Conservation (phyloP, 805 yeast genomes). For the Soucietia sequanensis region DNA sequence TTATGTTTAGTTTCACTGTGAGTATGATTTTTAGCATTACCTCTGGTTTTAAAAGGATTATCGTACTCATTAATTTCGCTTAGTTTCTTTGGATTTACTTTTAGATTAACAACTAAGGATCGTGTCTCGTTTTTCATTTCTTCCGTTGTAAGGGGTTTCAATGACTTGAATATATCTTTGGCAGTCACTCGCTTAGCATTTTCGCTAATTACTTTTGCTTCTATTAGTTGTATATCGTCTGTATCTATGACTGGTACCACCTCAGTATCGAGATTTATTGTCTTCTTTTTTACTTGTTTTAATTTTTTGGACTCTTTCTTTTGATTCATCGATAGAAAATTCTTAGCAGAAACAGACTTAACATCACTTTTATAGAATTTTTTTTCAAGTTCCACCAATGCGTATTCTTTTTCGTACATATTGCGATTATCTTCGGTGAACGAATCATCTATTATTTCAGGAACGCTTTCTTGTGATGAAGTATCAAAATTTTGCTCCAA, state of each 20-base stretch:
- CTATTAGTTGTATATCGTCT: constrained; percentile 9
- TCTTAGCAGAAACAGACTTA: constrained; percentile 16
- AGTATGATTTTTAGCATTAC: constrained; percentile 10
- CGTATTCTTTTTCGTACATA: constrained; percentile 12
- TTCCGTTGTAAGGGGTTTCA: too few relatives aligned
- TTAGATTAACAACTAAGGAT: constrained; percentile 18
- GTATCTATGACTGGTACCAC: neutral
- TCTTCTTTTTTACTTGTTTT: too few relatives aligned
- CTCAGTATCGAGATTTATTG: constrained; percentile 4
- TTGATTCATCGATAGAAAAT: constrained; percentile 12
- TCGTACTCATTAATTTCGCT: constrained; percentile 27
- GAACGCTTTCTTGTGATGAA: too few relatives aligned
- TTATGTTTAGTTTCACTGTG: constrained; percentile 5
- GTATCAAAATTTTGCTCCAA: too few relatives aligned
- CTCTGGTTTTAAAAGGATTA: constrained; percentile 29
- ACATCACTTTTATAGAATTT: constrained; percentile 15
- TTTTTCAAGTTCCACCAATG: constrained; percentile 21
- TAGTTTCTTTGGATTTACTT: constrained; percentile 22
- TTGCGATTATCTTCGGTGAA: constrained; percentile 4
- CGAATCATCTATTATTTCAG: constrained; percentile 5
- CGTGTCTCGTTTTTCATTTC: constrained; percentile 1
- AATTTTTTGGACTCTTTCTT: constrained; percentile 1
- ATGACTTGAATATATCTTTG: constrained; percentile 51
- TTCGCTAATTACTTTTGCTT: constrained; percentile 17
- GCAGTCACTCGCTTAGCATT: constrained; percentile 25